Percentiles rank a stretch among this genome's conserved stretches.
Evolutionary conservation across 2,329 filamentous ascomycete species (phyloP).

Genomic region (Biscogniauxia sp.): DNA sequence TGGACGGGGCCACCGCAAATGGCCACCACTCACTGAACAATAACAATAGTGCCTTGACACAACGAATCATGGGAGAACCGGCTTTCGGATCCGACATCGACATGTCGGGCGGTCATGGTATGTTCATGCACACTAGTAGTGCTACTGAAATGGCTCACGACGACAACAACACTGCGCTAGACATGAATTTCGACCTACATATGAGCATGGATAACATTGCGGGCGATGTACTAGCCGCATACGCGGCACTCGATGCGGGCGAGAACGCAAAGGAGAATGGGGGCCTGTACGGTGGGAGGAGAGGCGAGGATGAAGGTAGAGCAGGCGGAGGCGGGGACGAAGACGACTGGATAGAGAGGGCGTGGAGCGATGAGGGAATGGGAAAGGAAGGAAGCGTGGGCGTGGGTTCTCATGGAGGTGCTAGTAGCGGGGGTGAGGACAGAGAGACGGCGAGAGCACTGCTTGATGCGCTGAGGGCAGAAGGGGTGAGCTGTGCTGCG

Average conservation of each 20-base stretch:
- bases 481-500: constrained; percentile 15
- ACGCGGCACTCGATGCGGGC: constrained; percentile 22
- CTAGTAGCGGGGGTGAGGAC: constrained; percentile 29
- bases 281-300: no score
- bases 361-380: constrained; percentile 31
- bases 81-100: not conserved
- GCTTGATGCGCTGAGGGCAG: constrained; percentile 37
- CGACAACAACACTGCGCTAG: not conserved
- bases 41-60: not conserved
- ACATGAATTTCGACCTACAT: constrained; percentile 8
- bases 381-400: constrained; percentile 11
- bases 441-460: constrained; percentile 38
- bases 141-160: not conserved
- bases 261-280: constrained; percentile 4
- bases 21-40: not conserved
- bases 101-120: not conserved
- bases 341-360: constrained; percentile 38
- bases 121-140: no score
- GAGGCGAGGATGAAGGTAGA: constrained; percentile 9
- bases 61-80: not conserved
- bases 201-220: constrained; percentile 33
- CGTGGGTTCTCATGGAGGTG: constrained; percentile 24
- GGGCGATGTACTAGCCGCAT: constrained; percentile 33
- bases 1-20: constrained; percentile 8
- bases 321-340: constrained; percentile 24